A percentile compares a stretch with the other conserved stretches of the same genome.
These are phyloP conservation scores for Centrapalus pauciflorus DNA, from an alignment of 129 eudicot genomes.

Conservation along the genomic window DNA sequence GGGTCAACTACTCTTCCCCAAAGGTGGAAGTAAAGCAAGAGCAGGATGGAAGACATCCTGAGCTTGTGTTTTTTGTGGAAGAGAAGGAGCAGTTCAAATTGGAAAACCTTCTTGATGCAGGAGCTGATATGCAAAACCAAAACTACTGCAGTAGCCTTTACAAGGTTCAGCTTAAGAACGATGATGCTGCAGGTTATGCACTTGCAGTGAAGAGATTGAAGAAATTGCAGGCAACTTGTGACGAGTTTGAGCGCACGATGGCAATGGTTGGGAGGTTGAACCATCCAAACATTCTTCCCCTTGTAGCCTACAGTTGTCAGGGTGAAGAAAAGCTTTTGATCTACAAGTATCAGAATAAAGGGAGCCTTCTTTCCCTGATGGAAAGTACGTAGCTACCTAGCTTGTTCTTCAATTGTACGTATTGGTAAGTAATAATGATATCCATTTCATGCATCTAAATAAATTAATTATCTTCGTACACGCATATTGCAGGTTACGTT, in stretches of 20 bases:
- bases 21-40: slow-evolving; percentile 20
- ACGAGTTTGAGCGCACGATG: slow-evolving; percentile 44
- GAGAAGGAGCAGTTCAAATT: slow-evolving; percentile 45
- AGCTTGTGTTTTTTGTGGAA: slow-evolving; percentile 55
- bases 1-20: neutral
- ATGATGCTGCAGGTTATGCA: too few species aligned
- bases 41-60: slow-evolving; percentile 24
- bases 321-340: slow-evolving; percentile 56
- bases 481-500: slow-evolving; percentile 44
- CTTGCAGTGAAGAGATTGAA: slow-evolving; percentile 63
- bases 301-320: slow-evolving; percentile 47
- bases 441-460: too few species aligned
- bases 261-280: slow-evolving; percentile 41
- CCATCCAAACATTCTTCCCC: slow-evolving; percentile 63
- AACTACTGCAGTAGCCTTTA: slow-evolving; percentile 67
- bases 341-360: slow-evolving; percentile 53
- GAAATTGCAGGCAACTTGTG: slow-evolving; percentile 37
- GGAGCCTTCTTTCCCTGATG: slow-evolving; percentile 49
- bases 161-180: slow-evolving; percentile 46
- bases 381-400: slow-evolving; percentile 42
- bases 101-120: slow-evolving; percentile 60
- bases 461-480: too few species aligned
- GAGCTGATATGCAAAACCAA: slow-evolving; percentile 49
- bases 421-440: too few species aligned
- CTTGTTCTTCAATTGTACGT: too few species aligned